phyloP scores from a whole-genome alignment of 768 basidiomycete species.

The Tulasnella sp. region DNA sequence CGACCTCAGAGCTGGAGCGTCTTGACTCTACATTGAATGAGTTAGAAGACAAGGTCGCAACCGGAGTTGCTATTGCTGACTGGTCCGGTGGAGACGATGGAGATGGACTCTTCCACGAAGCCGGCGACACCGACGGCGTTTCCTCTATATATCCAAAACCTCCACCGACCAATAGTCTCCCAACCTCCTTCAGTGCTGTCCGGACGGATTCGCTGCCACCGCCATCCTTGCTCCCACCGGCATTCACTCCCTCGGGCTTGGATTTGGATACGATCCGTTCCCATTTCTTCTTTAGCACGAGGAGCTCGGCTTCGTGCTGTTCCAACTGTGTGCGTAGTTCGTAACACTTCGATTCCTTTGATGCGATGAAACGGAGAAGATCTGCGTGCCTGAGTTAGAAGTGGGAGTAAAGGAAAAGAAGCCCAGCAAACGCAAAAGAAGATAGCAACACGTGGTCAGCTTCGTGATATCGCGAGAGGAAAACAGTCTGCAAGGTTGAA shows the following conservation, averaged over 20 bases:
- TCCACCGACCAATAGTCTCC: neutral
- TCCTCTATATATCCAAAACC: too few species aligned
- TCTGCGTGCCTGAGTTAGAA: constrained; percentile 78
- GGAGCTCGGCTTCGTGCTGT: constrained; percentile 59
- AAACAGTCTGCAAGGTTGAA: too few species aligned
- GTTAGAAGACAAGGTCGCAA: too few species aligned
- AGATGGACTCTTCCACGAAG: too few species aligned
- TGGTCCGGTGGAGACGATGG: too few species aligned
- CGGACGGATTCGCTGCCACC: neutral
- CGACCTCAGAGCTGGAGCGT: too few species aligned
- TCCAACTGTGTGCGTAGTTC: constrained; percentile 67
- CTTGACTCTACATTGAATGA: too few species aligned
- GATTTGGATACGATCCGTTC: constrained; percentile 48
- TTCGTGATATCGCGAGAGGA: too few species aligned
- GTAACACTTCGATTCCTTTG: constrained; percentile 75
- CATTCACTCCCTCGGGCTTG: neutral
- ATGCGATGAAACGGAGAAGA: constrained; percentile 70
- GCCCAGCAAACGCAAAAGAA: neutral
- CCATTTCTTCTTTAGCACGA: constrained; percentile 73
- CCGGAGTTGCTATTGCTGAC: too few species aligned
- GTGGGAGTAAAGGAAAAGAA: too few species aligned
- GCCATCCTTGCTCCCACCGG: neutral
- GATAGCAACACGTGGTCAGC: constrained; percentile 1
- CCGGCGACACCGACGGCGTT: too few species aligned
- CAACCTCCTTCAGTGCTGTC: constrained; percentile 6